Evolutionary conservation across 768 basidiomycete genomes (phyloP), one percentile per base, ranked within the genome.

Genomic region (Suillus discolor): DNA sequence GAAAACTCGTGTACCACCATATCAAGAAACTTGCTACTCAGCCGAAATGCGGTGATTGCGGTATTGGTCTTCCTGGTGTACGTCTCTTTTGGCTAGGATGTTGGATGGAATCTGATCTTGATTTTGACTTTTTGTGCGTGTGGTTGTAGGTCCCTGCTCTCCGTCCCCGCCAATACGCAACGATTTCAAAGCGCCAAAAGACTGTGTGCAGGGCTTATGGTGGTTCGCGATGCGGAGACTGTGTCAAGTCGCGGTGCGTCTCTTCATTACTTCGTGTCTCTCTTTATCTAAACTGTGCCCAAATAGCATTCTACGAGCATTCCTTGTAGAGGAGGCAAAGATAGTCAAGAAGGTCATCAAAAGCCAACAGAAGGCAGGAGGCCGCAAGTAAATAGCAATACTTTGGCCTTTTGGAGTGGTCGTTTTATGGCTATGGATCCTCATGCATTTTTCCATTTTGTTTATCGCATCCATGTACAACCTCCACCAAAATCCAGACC

Each of bases 341-440:
- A 99, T 99, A 73, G 97, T 99, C 77, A 99, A 99, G 90, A 91
- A 88, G 82, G 97, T 99, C 72, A 96, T 98, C 86, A 97, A 97
- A 85, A 90, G 91, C 76, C 94, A 93, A 80, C 82, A 87, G 78
- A 77, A 73, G 67, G 71, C 73, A 20, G 57, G 54, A 39, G 12
- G 55, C 36, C 74, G 67, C 34, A 77, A 77, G 70, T 77, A 67
- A 49, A 49, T 49, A 49, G 23, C 25, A 74, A 61, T 55, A 55
- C 41, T 25, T 28, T 7, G 25, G 51, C 4, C 25, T n/a, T 61
- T 13, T 60, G 20, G 51, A 49, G 62, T 38, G 25, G 61, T 62
- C 61, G 61, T 13, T 69, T 39, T 68, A 68, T 67, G 67, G 67
- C 59, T 65, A 51, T 64, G 42, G 51, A 28, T 53, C 7, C 49